Evolutionary conservation across 768 basidiomycete species (phyloP).

Genomic region (Hericium rajendrae): DNA sequence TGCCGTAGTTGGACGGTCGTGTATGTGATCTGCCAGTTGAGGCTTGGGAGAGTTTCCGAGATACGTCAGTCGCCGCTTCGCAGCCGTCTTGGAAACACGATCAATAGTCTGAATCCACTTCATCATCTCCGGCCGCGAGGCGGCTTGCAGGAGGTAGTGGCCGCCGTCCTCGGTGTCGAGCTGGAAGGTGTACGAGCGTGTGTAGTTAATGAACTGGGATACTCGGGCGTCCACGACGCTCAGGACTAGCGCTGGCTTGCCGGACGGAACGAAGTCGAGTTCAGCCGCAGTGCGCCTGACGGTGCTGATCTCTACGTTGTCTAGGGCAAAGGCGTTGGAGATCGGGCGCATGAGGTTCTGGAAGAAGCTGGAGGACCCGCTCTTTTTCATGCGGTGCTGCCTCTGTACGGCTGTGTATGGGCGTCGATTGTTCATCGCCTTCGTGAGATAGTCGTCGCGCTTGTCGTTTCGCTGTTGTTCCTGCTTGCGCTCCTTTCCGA

Average conservation of each 20-base stretch:
- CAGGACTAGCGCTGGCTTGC: constrained; percentile 68
- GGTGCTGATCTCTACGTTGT: constrained; percentile 32
- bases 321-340: constrained; percentile 74
- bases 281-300: constrained; percentile 58
- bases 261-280: constrained; percentile 62
- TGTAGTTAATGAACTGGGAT: constrained; percentile 64
- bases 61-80: constrained; percentile 74
- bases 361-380: constrained; percentile 73
- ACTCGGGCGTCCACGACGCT: constrained; percentile 67
- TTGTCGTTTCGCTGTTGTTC: constrained; percentile 67
- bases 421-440: constrained; percentile 54
- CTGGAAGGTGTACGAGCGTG: constrained; percentile 75
- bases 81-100: constrained; percentile 60
- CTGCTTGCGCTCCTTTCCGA: constrained; percentile 66
- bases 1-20: constrained; percentile 44
- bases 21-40: constrained; percentile 64
- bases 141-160: constrained; percentile 69
- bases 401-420: constrained; percentile 47
- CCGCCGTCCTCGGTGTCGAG: constrained; percentile 84
- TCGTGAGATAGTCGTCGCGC: constrained; percentile 65
- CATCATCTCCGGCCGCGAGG: constrained; percentile 58
- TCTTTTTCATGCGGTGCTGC: constrained; percentile 81
- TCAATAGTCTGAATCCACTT: constrained; percentile 73
- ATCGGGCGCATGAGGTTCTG: constrained; percentile 84
- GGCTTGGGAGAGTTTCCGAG: constrained; percentile 69